Evolutionary conservation across 2,329 filamentous ascomycete genomes (phyloP), one percentile per base, ranked within the genome.

Genomic region (Tolypocladium inflatum): DNA sequence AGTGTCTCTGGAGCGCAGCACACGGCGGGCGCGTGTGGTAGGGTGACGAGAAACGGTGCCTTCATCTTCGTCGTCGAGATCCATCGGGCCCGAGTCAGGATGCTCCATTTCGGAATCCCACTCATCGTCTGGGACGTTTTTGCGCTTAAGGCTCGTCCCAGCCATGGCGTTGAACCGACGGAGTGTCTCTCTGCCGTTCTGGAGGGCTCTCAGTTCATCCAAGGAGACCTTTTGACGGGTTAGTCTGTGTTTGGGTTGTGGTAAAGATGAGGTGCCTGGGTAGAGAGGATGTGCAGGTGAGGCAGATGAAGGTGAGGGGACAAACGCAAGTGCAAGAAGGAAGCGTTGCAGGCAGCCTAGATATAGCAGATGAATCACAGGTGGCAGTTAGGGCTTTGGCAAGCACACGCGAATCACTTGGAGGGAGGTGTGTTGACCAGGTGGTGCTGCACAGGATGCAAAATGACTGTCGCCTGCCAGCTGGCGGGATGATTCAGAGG

Each of bases 141-240:
- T 74, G 15, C 73, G 70, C 57, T 74, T 74, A 38, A 62, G 64
- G 45, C 59, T 37, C 1, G 35, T 23, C 11, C 50, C 37, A n/a
- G 60, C 57, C 60, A 65, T 66, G 39, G 63, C 55, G 17, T 54
- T 51, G 57, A 61, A 65, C 11, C 61, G 59, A 13, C 61, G 55
- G 39, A 76, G 60, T 5, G 71, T 68, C 37, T 56, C 57, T 57
- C 62, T 63, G 42, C 72, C 74, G 66, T 72, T 73, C 39, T 70
- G 62, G 13, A 71, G 60, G 5, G 62, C 58, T 55, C 70, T 55
- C 1, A 76, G 66, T 11, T 72, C 59, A 23, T 65, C 59, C 26
- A 68, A 62, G 21, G 66, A 58, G 53, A 75, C 60, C 73, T 75
- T 63, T 26, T 37, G 23, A 37, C 41, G 8, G 51, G 65, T 68